These are phyloP conservation scores for Plasmodium chabaudi DNA, from an alignment of 169 alveolate genomes.

Conservation along the genomic window DNA sequence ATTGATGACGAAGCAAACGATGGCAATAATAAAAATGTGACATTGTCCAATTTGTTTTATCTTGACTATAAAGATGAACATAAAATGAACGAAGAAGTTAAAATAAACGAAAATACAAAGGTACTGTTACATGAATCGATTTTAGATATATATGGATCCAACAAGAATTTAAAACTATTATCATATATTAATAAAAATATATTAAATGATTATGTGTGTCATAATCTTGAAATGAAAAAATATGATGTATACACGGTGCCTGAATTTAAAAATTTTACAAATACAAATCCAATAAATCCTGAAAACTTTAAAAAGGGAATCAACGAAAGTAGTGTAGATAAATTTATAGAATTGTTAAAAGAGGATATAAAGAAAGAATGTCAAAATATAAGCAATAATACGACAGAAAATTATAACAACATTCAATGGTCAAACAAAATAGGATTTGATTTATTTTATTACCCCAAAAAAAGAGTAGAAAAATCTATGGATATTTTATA, in stretches of 20 bases:
- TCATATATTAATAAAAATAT: slow-evolving; percentile 42
- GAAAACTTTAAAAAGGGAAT: slow-evolving; percentile 17
- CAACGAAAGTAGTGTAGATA: slow-evolving; percentile 3
- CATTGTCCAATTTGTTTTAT: slow-evolving; percentile 44
- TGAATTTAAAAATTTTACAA: slow-evolving; percentile 42
- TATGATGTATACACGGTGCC: slow-evolving; percentile 65
- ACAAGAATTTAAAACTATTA: slow-evolving; percentile 56
- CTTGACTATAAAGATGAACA: slow-evolving; percentile 63
- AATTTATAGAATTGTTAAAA: slow-evolving; percentile 14
- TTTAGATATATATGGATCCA: slow-evolving; percentile 65
- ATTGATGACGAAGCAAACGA: not conserved
- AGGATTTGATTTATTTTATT: slow-evolving; percentile 39
- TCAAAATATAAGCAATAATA: not conserved
- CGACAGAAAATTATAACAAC: slow-evolving; percentile 6
- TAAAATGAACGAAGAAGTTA: slow-evolving; percentile 27
- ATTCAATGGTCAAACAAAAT: slow-evolving; percentile 43
- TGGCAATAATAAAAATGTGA: not conserved
- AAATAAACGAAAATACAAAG: slow-evolving; percentile 12
- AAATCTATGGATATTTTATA: slow-evolving; percentile 47
- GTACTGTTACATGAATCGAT: slow-evolving; percentile 52
- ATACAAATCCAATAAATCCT: slow-evolving; percentile 28
- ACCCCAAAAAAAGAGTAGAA: slow-evolving; percentile 43
- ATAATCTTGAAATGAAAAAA: slow-evolving; percentile 50
- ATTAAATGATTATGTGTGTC: slow-evolving; percentile 53
- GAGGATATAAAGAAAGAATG: slow-evolving; percentile 8